These are phyloP conservation scores for Dactylellina leptospora DNA, from an alignment of 2,329 filamentous ascomycete species.

Conservation along the genomic window DNA sequence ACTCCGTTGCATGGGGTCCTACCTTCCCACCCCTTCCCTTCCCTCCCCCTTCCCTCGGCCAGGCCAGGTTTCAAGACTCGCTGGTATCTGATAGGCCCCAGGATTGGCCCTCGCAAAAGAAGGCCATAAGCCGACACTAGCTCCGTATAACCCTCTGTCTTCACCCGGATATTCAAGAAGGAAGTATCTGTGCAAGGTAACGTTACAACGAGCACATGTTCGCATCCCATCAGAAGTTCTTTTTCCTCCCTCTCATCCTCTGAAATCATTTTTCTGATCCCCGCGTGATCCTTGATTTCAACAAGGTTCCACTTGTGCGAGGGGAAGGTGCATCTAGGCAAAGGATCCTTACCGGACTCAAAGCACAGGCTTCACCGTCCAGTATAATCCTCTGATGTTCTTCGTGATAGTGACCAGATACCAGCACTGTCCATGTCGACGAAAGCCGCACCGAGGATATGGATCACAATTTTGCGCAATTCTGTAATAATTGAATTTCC, in stretches of 20 bases:
- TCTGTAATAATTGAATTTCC: slow-evolving; percentile 30
- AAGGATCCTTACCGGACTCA: slow-evolving; percentile 28
- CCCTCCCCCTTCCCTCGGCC: too few species aligned
- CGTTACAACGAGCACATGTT: slow-evolving; percentile 53
- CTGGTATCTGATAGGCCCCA: slow-evolving; percentile 39
- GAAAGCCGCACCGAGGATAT: slow-evolving; percentile 28
- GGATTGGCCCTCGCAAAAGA: slow-evolving; percentile 32
- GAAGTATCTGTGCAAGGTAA: slow-evolving; percentile 50
- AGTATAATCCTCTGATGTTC: slow-evolving; percentile 30
- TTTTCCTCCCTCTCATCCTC: neutral
- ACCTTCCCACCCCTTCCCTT: too few species aligned
- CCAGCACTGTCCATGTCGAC: slow-evolving; percentile 26
- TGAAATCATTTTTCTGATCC: slow-evolving; percentile 14
- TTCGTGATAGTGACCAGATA: slow-evolving; percentile 32
- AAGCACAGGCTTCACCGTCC: slow-evolving; percentile 28
- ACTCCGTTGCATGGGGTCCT: slow-evolving; percentile 11
- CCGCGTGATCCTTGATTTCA: slow-evolving; percentile 52
- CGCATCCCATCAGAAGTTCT: slow-evolving; percentile 19
- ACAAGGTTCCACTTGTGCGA: slow-evolving; percentile 53
- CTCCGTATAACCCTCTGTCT: slow-evolving; percentile 43
- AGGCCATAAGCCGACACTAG: slow-evolving; percentile 39
- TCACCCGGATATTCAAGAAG: slow-evolving; percentile 54
- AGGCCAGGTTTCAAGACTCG: slow-evolving; percentile 39
- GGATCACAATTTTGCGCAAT: slow-evolving; percentile 51
- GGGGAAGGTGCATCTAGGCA: slow-evolving; percentile 43